These are phyloP conservation scores for Cutaneotrichosporon sp. DNA, from an alignment of 1,284 basidiomycete species.

Conservation along the genomic window DNA sequence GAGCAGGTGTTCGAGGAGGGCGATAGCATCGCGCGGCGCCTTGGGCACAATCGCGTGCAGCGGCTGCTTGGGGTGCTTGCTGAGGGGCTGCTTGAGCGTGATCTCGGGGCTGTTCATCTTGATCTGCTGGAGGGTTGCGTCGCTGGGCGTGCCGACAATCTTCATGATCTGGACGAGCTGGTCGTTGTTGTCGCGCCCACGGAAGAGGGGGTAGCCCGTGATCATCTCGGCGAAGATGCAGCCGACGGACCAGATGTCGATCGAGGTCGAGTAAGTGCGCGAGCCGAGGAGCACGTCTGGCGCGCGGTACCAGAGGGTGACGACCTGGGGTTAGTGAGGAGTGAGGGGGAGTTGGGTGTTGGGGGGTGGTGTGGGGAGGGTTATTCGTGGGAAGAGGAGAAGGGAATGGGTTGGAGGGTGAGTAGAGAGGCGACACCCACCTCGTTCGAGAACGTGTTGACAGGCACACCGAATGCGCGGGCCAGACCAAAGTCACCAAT, in stretches of 20 bases:
- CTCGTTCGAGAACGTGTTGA: conserved; percentile 97
- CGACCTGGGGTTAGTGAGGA: conserved; percentile 64
- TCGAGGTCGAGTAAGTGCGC: conserved; percentile 91
- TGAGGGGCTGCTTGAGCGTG: conserved; percentile 59
- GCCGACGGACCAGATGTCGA: conserved; percentile 99
- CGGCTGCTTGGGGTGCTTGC: conserved; percentile 86
- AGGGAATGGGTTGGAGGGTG: neutral
- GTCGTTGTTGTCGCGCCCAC: conserved; percentile 96
- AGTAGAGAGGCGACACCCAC: conserved; percentile 55
- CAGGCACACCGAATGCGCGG: conserved; percentile 93
- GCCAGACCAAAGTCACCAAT: conserved; percentile 94
- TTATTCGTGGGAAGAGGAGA: too few species aligned
- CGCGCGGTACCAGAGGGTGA: conserved; percentile 97
- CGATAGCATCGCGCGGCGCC: conserved; percentile 86
- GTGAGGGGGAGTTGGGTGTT: too few species aligned
- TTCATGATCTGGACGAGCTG: conserved; percentile 97
- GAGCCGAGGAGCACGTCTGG: conserved; percentile 95
- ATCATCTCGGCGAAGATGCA: conserved; percentile 64
- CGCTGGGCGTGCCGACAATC: conserved; percentile 93
- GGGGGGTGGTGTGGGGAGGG: too few species aligned
- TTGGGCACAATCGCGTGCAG: conserved; percentile 87
- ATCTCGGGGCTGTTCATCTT: conserved; percentile 94
- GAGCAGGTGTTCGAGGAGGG: conserved; percentile 89
- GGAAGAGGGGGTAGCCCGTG: conserved; percentile 92
- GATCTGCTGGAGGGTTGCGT: conserved; percentile 84